Base-by-base conservation (phyloP, 139 green algal genomes). In the Tetratostichococcus sp. region DNA sequence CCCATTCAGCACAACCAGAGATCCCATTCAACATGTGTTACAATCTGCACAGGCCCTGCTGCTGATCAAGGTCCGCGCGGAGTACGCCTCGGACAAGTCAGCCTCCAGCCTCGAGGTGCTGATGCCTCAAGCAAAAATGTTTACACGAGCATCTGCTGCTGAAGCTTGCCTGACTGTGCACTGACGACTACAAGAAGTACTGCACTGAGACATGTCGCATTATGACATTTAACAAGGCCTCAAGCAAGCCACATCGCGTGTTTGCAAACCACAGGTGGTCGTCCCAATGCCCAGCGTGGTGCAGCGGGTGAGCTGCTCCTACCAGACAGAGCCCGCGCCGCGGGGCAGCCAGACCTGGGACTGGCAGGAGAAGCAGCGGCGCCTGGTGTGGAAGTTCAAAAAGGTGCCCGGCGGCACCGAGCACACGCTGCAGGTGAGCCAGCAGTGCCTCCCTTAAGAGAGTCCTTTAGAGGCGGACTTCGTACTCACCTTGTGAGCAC, bases 341-440 rank as follows among this genome's bases (percentile, higher is more conserved):
- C 5, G 34, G 25, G 32, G 35, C 65, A 75, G 69, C 75, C 86
- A 86, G 82, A 73, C 67, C 2, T 92, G 86, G 67, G 91, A 96
- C 67, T 95, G 85, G 81, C 80, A 80, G 31, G 88, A 92, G 59
- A 85, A 85, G 76, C 84, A 77, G 42, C 86, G 87, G 67, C 35
- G 86, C 75, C 84, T 97, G 59, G 80, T 86, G 30, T 96, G 87
- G 85, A 80, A 77, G 30, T 83, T 92, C 39, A 89, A 86, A 74
- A 81, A 85, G 28, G 67, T 94, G 14, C 58, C 71, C 65, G 89
- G 89, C n/a, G 83, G 85, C 28, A 77, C 39, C 19, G 89, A 95
- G 72, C 80, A 84, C 69, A 83, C 81, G 31, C 84, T 96, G 34
- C 69, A 77, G 43, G 80, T 68, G 22, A 22, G 58, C 4, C 22